Evolutionary conservation across 2,329 filamentous ascomycete species (phyloP).

Genomic region (Zymoseptoria brevis): DNA sequence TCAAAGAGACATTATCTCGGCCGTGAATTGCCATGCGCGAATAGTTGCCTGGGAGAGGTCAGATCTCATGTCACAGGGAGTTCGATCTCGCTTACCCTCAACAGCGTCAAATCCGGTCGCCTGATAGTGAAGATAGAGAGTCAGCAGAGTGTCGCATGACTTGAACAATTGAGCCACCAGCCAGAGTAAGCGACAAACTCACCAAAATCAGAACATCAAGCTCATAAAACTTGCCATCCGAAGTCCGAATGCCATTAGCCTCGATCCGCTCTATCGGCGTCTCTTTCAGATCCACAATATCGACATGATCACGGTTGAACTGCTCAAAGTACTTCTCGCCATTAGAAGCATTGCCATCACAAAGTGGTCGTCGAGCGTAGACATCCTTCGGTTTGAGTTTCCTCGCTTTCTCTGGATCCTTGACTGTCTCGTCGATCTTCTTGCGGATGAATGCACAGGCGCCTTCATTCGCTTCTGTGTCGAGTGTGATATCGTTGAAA

Average conservation of each 20-base stretch:
- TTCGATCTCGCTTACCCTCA: slow-evolving; percentile 12
- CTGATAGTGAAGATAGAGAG: not conserved
- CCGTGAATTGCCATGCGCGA: slow-evolving; percentile 28
- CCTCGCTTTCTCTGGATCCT: slow-evolving; percentile 43
- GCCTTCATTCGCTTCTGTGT: slow-evolving; percentile 43
- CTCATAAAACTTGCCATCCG: slow-evolving; percentile 33
- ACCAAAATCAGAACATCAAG: slow-evolving; percentile 37
- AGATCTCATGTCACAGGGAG: not conserved
- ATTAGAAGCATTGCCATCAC: slow-evolving; percentile 30
- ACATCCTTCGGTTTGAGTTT: slow-evolving; percentile 45
- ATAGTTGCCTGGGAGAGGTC: slow-evolving; percentile 18
- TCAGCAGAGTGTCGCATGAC: slow-evolving; percentile 12
- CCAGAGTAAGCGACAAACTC: slow-evolving; percentile 25
- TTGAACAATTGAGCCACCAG: slow-evolving; percentile 24
- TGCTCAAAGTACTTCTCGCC: slow-evolving; percentile 43
- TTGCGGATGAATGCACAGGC: slow-evolving; percentile 50
- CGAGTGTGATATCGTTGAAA: slow-evolving; percentile 47
- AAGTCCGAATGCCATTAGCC: slow-evolving; percentile 43
- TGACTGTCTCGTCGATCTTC: slow-evolving; percentile 44
- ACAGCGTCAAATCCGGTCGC: slow-evolving; percentile 39
- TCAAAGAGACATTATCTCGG: slow-evolving; percentile 21
- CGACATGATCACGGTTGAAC: slow-evolving; percentile 36
- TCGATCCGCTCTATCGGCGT: slow-evolving; percentile 41
- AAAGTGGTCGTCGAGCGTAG: slow-evolving; percentile 37
- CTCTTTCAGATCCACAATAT: slow-evolving; percentile 36